Percentiles rank a stretch among this genome's conserved stretches.
Conservation (phyloP, 192 early-diverging fungal genomes). For the Backusella sp. region DNA sequence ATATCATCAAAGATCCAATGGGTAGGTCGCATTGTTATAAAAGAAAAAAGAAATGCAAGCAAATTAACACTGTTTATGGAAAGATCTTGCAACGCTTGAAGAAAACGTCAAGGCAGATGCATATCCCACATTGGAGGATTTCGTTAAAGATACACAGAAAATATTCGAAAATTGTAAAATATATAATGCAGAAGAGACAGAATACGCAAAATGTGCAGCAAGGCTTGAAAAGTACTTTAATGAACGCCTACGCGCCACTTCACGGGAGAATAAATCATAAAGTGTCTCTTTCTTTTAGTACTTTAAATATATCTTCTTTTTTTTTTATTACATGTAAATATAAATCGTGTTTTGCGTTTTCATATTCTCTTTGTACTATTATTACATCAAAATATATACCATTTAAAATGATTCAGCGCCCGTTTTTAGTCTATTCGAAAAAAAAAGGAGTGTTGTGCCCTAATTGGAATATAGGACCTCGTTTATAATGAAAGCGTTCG, state of each 20-base stretch:
- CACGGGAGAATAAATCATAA: background rate
- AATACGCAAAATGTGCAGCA: conserved; percentile 78
- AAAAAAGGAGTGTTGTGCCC: too few relatives aligned
- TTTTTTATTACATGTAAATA: background rate
- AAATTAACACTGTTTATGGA: background rate
- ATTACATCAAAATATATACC: too few relatives aligned
- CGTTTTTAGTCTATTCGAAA: too few relatives aligned
- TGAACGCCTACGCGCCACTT: conserved; percentile 56
- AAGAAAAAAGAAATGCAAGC: background rate
- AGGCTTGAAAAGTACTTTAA: conserved; percentile 75
- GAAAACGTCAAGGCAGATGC: conserved; percentile 82
- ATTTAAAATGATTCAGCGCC: too few relatives aligned
- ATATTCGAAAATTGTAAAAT: conserved; percentile 91
- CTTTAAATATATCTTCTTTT: background rate
- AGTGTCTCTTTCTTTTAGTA: too few relatives aligned
- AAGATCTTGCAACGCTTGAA: conserved; percentile 81
- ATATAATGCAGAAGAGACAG: conserved; percentile 90
- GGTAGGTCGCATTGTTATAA: conserved; percentile 42
- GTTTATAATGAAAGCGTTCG: too few relatives aligned
- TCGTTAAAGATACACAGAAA: conserved; percentile 78
- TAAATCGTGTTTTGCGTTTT: too few relatives aligned
- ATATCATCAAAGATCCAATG: conserved; percentile 96
- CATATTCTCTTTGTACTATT: too few relatives aligned
- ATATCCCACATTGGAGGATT: conserved; percentile 80
- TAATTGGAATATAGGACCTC: too few relatives aligned